Conservation (phyloP, 768 basidiomycete species). For the Lyophyllum shimeji region DNA sequence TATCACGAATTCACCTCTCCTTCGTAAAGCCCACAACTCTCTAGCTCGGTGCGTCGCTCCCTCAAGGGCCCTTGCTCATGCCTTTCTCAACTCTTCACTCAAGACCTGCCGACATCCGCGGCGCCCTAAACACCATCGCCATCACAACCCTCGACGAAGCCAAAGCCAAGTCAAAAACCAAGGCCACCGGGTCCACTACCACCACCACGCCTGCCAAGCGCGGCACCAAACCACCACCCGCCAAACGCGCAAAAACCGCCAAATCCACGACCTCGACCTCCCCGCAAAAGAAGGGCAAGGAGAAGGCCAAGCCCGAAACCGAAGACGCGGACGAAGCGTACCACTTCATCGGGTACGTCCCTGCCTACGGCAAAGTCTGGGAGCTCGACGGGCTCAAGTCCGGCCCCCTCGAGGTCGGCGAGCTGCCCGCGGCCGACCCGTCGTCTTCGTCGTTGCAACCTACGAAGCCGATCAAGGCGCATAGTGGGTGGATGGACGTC, state of each 20-base stretch:
- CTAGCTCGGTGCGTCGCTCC: conserved; percentile 49
- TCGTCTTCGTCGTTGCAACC: not conserved
- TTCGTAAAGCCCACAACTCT: conserved; percentile 58
- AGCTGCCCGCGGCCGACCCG: conserved; percentile 21
- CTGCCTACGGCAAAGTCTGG: conserved; percentile 65
- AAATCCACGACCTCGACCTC: conserved; percentile 13
- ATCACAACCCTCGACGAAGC: conserved; percentile 42
- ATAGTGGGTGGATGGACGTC: conserved; percentile 55
- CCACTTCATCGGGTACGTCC: conserved; percentile 69
- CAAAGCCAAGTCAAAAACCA: conserved; percentile 29
- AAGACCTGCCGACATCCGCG: conserved; percentile 60
- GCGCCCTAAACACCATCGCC: conserved; percentile 46
- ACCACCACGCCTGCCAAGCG: conserved; percentile 16
- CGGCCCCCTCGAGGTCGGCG: conserved; percentile 64
- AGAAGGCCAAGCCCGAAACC: conserved; percentile 11
- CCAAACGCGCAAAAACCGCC: conserved; percentile 33
- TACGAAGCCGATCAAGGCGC: not conserved
- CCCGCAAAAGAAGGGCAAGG: conserved; percentile 19
- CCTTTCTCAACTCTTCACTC: conserved; percentile 6
- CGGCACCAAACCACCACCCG: conserved; percentile 32
- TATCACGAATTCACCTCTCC: conserved; percentile 52
- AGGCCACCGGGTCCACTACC: conserved; percentile 11
- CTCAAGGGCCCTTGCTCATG: not conserved
- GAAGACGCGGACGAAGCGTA: conserved; percentile 46
- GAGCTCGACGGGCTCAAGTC: conserved; percentile 66